Conservation (phyloP, 75 land plant genomes). For the Pinus taeda region DNA sequence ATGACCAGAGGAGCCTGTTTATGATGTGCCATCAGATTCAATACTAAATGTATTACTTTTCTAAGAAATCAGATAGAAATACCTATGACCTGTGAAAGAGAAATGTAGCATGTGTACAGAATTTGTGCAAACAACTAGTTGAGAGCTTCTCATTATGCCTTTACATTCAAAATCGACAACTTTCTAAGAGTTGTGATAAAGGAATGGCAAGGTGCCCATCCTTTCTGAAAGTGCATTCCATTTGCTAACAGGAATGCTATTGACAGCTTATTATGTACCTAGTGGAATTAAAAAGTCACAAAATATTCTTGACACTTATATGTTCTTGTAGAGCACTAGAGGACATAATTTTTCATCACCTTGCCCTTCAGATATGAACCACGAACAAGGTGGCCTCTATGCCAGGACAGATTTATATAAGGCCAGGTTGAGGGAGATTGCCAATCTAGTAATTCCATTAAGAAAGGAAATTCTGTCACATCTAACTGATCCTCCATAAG, state of each 20-base stretch:
- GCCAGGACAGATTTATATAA: neutral
- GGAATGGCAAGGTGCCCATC: neutral
- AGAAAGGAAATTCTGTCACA: neutral
- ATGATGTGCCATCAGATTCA: constrained; percentile 8
- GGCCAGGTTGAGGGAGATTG: neutral
- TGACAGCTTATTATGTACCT: neutral
- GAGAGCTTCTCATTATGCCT: neutral
- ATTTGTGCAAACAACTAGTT: neutral
- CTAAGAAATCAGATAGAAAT: neutral
- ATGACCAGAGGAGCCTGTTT: constrained; percentile 54
- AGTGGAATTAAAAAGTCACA: neutral
- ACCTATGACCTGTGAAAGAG: neutral
- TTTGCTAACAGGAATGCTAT: neutral
- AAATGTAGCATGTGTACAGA: neutral
- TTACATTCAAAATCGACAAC: neutral
- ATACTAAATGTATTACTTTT: neutral
- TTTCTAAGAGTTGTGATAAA: neutral
- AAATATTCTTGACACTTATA: neutral
- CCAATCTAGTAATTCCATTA: neutral
- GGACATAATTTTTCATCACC: neutral
- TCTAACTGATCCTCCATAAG: neutral
- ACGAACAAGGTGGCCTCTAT: neutral
- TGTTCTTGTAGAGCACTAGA: neutral
- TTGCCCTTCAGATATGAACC: neutral
- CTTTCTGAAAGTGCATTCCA: too few relatives aligned